Percentiles rank a stretch among this genome's conserved stretches.
phyloP scores from a whole-genome alignment of 768 basidiomycete species.

The Epithele typhae region DNA sequence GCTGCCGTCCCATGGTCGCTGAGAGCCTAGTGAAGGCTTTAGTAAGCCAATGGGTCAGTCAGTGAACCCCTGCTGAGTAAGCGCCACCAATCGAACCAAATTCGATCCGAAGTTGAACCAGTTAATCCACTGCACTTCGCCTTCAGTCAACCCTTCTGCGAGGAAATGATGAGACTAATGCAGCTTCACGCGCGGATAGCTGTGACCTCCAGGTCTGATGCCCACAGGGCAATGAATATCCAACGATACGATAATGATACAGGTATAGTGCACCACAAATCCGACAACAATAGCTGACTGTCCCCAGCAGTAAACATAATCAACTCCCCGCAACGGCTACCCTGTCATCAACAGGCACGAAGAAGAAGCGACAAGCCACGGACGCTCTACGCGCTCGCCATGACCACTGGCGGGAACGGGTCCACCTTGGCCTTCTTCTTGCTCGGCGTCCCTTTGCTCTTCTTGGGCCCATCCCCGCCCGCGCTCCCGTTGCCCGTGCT shows the following conservation, averaged over 20 bases:
- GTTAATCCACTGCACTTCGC: neutral
- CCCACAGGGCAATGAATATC: too few species aligned
- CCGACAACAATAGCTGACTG: constrained; percentile 3
- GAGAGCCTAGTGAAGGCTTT: too few species aligned
- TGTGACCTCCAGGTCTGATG: too few species aligned
- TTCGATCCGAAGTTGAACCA: too few species aligned
- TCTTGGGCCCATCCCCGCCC: constrained; percentile 14
- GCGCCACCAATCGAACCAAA: too few species aligned
- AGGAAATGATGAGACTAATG: too few species aligned
- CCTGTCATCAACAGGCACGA: neutral
- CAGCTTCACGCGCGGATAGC: too few species aligned
- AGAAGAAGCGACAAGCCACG: neutral
- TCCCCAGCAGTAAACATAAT: neutral
- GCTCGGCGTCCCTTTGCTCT: constrained; percentile 20
- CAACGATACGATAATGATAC: constrained; percentile 13
- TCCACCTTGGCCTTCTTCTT: constrained; percentile 21
- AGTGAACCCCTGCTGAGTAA: too few species aligned
- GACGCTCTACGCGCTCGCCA: constrained; percentile 27
- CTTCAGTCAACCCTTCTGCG: too few species aligned
- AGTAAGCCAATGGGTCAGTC: too few species aligned
- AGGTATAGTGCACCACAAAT: constrained; percentile 10
- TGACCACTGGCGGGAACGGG: constrained; percentile 25
- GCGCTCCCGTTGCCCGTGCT: neutral
- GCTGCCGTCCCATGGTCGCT: too few species aligned
- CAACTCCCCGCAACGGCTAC: neutral